These are phyloP conservation scores for Lenwebbia sp. DNA, from an alignment of 345 rosid genomes.

Conservation along the genomic window DNA sequence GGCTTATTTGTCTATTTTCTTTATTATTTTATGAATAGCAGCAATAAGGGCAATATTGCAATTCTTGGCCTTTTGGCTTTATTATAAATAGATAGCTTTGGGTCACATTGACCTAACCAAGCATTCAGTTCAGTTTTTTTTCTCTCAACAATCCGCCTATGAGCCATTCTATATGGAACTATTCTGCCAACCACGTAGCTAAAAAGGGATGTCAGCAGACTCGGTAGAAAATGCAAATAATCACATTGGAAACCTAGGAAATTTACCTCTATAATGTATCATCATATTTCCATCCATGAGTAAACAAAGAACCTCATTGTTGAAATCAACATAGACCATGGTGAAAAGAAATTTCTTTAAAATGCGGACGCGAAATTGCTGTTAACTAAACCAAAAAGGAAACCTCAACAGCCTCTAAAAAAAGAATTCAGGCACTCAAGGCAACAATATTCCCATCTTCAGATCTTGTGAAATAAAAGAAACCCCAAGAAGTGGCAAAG, in stretches of 20 bases:
- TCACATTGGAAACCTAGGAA: not conserved
- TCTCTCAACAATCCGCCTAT: no score
- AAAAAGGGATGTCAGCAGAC: not conserved
- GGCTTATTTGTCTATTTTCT: no score
- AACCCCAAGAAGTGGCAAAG: not conserved
- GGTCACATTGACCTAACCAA: no score
- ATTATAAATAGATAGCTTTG: no score
- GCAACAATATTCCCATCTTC: not conserved
- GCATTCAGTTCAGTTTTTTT: no score
- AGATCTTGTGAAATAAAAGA: not conserved
- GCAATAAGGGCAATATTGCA: no score
- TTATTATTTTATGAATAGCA: no score
- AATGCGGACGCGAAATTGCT: not conserved
- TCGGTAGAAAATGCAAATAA: not conserved
- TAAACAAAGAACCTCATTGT: not conserved
- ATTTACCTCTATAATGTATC: not conserved
- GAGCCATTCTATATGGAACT: not conserved
- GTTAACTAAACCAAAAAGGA: not conserved
- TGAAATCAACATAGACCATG: not conserved
- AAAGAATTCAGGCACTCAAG: not conserved
- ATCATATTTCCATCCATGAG: not conserved
- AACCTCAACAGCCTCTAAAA: not conserved
- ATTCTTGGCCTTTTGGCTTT: not conserved
- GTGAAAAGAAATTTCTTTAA: not conserved
- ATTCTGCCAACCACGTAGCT: not conserved